Percentiles rank a stretch among this genome's conserved stretches.
These are phyloP conservation scores for Rhodotorula sphaerocarpa DNA, from an alignment of 768 basidiomycete genomes.

Conservation along the genomic window DNA sequence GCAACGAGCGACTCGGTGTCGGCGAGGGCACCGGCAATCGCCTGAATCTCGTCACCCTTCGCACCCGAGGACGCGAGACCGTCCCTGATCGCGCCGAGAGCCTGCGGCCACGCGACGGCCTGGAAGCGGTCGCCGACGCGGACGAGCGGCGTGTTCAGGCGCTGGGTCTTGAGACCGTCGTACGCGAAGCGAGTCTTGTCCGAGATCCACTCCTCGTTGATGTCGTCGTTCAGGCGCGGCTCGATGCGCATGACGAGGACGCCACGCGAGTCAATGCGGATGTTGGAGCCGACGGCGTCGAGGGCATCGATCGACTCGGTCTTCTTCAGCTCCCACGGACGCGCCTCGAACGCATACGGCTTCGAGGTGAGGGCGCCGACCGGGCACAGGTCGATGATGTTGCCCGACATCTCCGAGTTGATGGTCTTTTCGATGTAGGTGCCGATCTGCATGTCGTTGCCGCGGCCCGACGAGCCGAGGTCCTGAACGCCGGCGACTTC, in stretches of 20 bases:
- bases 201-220: slow-evolving; percentile 99
- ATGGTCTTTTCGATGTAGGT: slow-evolving; percentile 97
- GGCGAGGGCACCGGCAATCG: slow-evolving; percentile 81
- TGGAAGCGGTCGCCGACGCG: slow-evolving; percentile 90
- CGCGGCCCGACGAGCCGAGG: slow-evolving; percentile 89
- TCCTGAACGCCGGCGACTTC: slow-evolving; percentile 98
- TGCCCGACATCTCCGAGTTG: slow-evolving; percentile 94
- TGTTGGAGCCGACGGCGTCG: slow-evolving; percentile 93
- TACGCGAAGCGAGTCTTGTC: slow-evolving; percentile 97
- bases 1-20: slow-evolving; percentile 90
- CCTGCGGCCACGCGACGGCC: slow-evolving; percentile 81
- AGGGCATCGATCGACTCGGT: slow-evolving; percentile 93
- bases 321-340: slow-evolving; percentile 97
- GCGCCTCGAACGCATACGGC: slow-evolving; percentile 93
- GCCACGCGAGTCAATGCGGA: slow-evolving; percentile 88
- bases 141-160: slow-evolving; percentile 81
- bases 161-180: slow-evolving; percentile 91
- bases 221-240: slow-evolving; percentile 89
- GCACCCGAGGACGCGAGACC: slow-evolving; percentile 75
- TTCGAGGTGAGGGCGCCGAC: slow-evolving; percentile 97
- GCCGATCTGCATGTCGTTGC: slow-evolving; percentile 97
- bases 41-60: slow-evolving; percentile 84
- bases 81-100: slow-evolving; percentile 64
- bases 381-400: slow-evolving; percentile 93
- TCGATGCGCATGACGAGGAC: slow-evolving; percentile 96